phyloP scores from a whole-genome alignment of 257 asterid genomes.

The Marsdenia floribunda region DNA sequence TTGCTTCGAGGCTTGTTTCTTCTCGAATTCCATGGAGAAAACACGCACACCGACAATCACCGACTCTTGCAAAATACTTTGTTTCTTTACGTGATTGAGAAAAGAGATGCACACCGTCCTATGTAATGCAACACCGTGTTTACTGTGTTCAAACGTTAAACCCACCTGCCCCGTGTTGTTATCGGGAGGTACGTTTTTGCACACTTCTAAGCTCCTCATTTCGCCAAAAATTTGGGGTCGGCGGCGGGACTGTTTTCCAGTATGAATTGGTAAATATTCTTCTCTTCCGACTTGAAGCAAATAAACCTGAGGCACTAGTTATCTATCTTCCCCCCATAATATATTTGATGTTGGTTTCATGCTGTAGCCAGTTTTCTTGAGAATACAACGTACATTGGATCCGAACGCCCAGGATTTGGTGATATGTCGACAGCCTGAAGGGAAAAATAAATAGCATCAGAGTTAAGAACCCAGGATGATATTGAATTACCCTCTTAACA shows the following conservation, averaged over 20 bases:
- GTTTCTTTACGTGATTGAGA: not conserved
- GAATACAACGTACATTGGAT: conserved; percentile 78
- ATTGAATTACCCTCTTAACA: not conserved
- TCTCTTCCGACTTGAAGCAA: not conserved
- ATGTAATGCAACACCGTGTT: not conserved
- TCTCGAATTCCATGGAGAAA: not conserved
- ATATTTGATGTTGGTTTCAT: conserved; percentile 18
- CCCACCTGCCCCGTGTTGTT: not conserved
- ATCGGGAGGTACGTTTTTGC: not conserved
- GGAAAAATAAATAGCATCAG: not conserved
- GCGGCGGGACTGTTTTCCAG: not conserved
- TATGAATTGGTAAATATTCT: not conserved
- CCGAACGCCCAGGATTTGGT: conserved; percentile 84
- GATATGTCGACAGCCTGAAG: conserved; percentile 82
- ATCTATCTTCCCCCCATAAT: not conserved
- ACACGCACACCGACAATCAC: conserved; percentile 5
- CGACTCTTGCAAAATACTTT: not conserved
- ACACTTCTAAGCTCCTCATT: not conserved
- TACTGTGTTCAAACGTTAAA: conserved; percentile 1
- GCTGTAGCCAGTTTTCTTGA: conserved; percentile 68
- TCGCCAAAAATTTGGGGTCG: not conserved
- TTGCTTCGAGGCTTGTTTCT: not conserved
- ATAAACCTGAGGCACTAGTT: not conserved
- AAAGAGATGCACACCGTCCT: not conserved
- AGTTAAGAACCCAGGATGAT: not conserved